Evolutionary conservation across 257 asterid species (phyloP), one percentile per base, ranked within the genome.

Genomic region (Jacaranda mimosifolia): DNA sequence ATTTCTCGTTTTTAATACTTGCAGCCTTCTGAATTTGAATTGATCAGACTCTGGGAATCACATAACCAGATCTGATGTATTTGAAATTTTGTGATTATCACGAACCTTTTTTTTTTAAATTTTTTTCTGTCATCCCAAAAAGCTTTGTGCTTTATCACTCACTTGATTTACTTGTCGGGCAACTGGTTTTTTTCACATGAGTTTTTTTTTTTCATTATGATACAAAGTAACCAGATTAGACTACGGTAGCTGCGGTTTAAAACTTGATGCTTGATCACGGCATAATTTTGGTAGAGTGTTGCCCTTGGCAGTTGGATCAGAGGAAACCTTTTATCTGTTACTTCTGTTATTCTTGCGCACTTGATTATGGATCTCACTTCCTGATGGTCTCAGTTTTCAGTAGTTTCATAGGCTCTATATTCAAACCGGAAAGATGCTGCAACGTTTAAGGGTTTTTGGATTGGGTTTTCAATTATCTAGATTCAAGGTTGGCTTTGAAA

Each of bases 1-100:
- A 26, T 26, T 26, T 26, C 32, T 26, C 32, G 32, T 26, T 26
- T 26, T 26, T 26, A 26, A 26, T 26, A 26, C 32, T 26, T 26
- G 32, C 32, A 26, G 32, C 2, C 32, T 26, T 68, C 63, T 60
- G 74, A 77, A 72, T 64, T 77, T 70, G 52, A 11, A 80, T 74
- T 72, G 70, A 77, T 80, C 79, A 55, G 83, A 75, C 42, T 59
- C 59, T n/a, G 38, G 39, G 6, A 26, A 62, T 53, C 49, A 12
- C 57, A 36, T 9, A 36, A 26, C 78, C 57, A 72, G 86, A 83
- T 79, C 81, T 65, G 81, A 39, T 55, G 52, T 68, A 69, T 70
- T 65, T 62, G 51, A 48, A 51, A 69, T 56, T 51, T 10, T 65
- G 60, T 64, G 35, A 3, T 63, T 68, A 63, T 42, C 7, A 0